Conservation (phyloP, 2,329 filamentous ascomycete species). For the Leptographium procerum region DNA sequence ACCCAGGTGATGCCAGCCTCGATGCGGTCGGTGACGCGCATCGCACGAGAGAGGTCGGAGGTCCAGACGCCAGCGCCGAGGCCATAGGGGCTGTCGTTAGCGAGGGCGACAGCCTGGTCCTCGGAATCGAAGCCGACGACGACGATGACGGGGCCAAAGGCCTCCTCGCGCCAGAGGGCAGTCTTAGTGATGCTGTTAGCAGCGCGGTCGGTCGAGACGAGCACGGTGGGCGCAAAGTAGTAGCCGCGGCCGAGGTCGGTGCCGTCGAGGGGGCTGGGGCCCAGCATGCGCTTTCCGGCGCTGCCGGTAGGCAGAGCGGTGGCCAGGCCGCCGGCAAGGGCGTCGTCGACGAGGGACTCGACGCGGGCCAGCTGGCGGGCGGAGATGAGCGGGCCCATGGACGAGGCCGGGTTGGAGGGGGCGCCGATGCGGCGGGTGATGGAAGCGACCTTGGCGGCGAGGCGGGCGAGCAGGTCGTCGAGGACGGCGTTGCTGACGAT, state of each 20-base stretch:
- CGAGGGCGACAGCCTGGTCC: slow-evolving; percentile 56
- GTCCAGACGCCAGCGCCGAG: slow-evolving; percentile 72
- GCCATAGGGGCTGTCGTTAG: slow-evolving; percentile 65
- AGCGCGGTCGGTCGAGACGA: slow-evolving; percentile 35
- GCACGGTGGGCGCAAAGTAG: slow-evolving; percentile 72
- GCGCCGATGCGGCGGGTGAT: slow-evolving; percentile 44
- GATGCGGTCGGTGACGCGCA: slow-evolving; percentile 60
- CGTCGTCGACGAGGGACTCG: slow-evolving; percentile 53
- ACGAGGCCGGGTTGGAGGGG: slow-evolving; percentile 42
- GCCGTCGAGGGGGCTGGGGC: slow-evolving; percentile 35
- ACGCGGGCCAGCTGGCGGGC: slow-evolving; percentile 53
- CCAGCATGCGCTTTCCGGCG: slow-evolving; percentile 32
- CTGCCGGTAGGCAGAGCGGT: slow-evolving; percentile 24
- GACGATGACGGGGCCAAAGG: slow-evolving; percentile 71
- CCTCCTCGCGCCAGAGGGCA: slow-evolving; percentile 68
- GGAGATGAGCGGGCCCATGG: slow-evolving; percentile 56
- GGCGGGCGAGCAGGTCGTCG: slow-evolving; percentile 49
- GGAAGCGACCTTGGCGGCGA: slow-evolving; percentile 51
- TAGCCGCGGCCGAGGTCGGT: slow-evolving; percentile 47
- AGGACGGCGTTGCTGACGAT: slow-evolving; percentile 61
- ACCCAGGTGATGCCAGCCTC: slow-evolving; percentile 52
- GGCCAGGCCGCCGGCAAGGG: slow-evolving; percentile 38
- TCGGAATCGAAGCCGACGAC: slow-evolving; percentile 66
- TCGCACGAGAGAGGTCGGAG: slow-evolving; percentile 58
- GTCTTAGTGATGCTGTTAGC: slow-evolving; percentile 44